phyloP scores from a whole-genome alignment of 2,329 filamentous ascomycete species.

The Aspergillus novoparasiticus region DNA sequence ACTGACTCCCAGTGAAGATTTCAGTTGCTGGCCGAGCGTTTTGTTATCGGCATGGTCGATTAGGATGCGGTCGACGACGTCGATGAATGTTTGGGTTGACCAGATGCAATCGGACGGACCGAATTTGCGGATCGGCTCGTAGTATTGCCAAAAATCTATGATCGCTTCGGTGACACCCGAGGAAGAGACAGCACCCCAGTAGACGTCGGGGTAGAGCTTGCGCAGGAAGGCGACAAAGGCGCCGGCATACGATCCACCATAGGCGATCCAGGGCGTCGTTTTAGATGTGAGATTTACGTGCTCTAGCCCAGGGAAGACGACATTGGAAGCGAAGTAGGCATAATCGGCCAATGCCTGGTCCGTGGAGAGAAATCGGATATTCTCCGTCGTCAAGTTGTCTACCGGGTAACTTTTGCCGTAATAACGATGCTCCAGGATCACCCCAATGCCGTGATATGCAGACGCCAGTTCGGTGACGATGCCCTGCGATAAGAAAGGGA shows the following conservation, averaged over 20 bases:
- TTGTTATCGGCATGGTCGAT: slow-evolving; percentile 50
- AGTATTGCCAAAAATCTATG: slow-evolving; percentile 73
- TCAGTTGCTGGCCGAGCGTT: slow-evolving; percentile 50
- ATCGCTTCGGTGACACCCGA: slow-evolving; percentile 79
- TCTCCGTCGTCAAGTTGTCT: slow-evolving; percentile 66
- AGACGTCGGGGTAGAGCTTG: slow-evolving; percentile 74
- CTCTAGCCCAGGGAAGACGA: slow-evolving; percentile 71
- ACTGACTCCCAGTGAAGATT: slow-evolving; percentile 55
- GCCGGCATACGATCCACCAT: slow-evolving; percentile 83
- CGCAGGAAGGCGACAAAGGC: slow-evolving; percentile 76
- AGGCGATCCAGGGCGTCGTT: slow-evolving; percentile 72
- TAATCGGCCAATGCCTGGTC: slow-evolving; percentile 81
- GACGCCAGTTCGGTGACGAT: slow-evolving; percentile 71
- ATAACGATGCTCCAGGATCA: slow-evolving; percentile 85
- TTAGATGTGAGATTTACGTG: slow-evolving; percentile 67
- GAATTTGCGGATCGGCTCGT: slow-evolving; percentile 59
- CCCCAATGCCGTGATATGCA: slow-evolving; percentile 72
- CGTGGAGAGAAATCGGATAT: slow-evolving; percentile 78
- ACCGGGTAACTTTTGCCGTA: slow-evolving; percentile 77
- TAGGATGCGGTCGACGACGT: slow-evolving; percentile 63
- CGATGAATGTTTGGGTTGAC: slow-evolving; percentile 62
- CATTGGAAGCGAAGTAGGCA: slow-evolving; percentile 75
- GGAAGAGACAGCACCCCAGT: slow-evolving; percentile 77
- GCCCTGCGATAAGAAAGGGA: slow-evolving; percentile 76
- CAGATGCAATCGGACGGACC: slow-evolving; percentile 65